Conservation (phyloP, 495 filamentous ascomycete species). For the Penicillium cosmopolitanum region DNA sequence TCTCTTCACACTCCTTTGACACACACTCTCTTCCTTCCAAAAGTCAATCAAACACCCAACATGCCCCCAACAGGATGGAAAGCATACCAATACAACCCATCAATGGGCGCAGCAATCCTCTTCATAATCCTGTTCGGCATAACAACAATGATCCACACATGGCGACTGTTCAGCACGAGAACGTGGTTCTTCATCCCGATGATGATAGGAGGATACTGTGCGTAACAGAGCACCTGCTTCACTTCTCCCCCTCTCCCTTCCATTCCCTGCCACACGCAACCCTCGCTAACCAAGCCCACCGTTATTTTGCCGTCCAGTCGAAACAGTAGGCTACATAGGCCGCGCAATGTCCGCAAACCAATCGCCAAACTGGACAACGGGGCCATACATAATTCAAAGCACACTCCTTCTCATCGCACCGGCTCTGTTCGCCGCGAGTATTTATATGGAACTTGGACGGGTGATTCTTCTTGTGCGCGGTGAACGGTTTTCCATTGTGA, state of each 20-base stretch:
- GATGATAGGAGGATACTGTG: slow-evolving; percentile 31
- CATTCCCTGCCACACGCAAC: background rate
- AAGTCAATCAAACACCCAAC: too few relatives aligned
- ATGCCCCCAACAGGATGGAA: background rate
- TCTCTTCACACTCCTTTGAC: too few relatives aligned
- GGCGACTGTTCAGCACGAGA: slow-evolving; percentile 24
- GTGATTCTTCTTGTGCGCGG: slow-evolving; percentile 46
- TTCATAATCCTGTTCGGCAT: slow-evolving; percentile 28
- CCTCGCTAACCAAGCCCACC: background rate
- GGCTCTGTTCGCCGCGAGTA: slow-evolving; percentile 55
- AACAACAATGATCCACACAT: slow-evolving; percentile 20
- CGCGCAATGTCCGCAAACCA: slow-evolving; percentile 29
- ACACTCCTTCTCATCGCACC: slow-evolving; percentile 52
- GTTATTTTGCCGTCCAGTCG: slow-evolving; percentile 21
- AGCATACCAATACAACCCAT: slow-evolving; percentile 30
- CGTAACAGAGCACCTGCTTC: slow-evolving; percentile 1
- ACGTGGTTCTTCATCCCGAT: slow-evolving; percentile 37
- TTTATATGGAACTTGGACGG: slow-evolving; percentile 60
- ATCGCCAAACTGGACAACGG: slow-evolving; percentile 27
- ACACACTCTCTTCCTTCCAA: too few relatives aligned
- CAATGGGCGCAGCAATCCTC: slow-evolving; percentile 22
- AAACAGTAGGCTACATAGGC: slow-evolving; percentile 43
- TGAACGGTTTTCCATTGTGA: slow-evolving; percentile 41
- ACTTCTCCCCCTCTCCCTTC: background rate
- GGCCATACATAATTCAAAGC: slow-evolving; percentile 52